A percentile compares a stretch with the other conserved stretches of the same genome.
phyloP scores from a whole-genome alignment of 257 asterid genomes.

The Jasminum sambac region DNA sequence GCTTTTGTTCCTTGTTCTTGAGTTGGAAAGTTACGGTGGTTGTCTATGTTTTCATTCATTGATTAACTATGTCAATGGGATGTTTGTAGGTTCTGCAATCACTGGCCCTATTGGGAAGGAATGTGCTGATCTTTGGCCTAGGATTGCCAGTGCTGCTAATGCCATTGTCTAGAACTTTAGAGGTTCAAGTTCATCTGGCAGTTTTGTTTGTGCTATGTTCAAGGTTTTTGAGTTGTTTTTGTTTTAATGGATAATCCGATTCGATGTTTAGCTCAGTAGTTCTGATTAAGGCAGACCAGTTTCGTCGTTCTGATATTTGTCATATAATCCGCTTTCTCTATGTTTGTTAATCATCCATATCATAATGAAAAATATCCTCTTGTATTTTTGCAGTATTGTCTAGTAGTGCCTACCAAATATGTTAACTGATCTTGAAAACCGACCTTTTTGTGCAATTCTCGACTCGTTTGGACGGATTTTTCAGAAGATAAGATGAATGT shows the following conservation, averaged over 20 bases:
- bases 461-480: background rate
- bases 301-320: too few species aligned
- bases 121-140: slow-evolving; percentile 77
- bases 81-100: slow-evolving; percentile 58
- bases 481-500: background rate
- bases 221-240: background rate
- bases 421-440: background rate
- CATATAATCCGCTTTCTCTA: background rate
- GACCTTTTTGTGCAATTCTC: background rate
- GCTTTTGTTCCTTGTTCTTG: background rate
- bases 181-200: background rate
- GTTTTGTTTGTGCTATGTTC: background rate
- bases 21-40: background rate
- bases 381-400: background rate
- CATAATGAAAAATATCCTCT: background rate
- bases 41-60: background rate
- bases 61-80: background rate
- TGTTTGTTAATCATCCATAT: background rate
- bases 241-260: background rate
- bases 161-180: slow-evolving; percentile 39
- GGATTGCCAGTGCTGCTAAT: slow-evolving; percentile 72
- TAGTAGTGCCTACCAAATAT: background rate
- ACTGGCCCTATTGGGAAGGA: slow-evolving; percentile 76
- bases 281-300: too few species aligned
- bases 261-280: background rate